phyloP scores from a whole-genome alignment of 2,329 filamentous ascomycete genomes.

The Phaeosphaeriaceae sp. region DNA sequence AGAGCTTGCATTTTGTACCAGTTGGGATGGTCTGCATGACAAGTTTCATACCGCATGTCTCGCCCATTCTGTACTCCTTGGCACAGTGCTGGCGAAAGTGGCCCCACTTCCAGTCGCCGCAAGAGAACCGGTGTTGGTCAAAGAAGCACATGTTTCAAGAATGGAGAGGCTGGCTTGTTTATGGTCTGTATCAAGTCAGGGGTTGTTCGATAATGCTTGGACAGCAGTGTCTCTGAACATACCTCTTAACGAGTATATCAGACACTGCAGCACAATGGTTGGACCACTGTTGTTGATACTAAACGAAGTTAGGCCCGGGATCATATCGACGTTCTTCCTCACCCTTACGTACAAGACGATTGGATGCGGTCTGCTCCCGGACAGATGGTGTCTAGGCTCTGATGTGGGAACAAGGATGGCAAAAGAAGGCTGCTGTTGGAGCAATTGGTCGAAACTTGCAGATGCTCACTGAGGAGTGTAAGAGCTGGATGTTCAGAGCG shows the following conservation, averaged over 20 bases:
- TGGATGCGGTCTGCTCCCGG: conserved; percentile 35
- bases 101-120: conserved; percentile 94
- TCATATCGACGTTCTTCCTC: conserved; percentile 26
- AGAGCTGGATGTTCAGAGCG: conserved; percentile 32
- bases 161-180: conserved; percentile 38
- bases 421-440: conserved; percentile 37
- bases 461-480: conserved; percentile 38
- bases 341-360: conserved; percentile 41
- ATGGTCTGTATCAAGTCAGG: conserved; percentile 39
- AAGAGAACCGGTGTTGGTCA: conserved; percentile 84
- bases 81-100: conserved; percentile 92
- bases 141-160: conserved; percentile 85
- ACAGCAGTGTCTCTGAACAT: conserved; percentile 29
- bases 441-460: conserved; percentile 35
- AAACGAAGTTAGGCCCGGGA: conserved; percentile 39
- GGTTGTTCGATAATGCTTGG: conserved; percentile 37
- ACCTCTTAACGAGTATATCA: conserved; percentile 36
- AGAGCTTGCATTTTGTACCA: conserved; percentile 76
- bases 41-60: conserved; percentile 94
- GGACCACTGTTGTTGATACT: conserved; percentile 28
- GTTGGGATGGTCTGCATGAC: conserved; percentile 76
- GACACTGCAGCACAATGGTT: conserved; percentile 30
- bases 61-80: conserved; percentile 92
- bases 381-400: conserved; percentile 12
- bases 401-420: conserved; percentile 22